Evolutionary conservation across 2,329 filamentous ascomycete genomes (phyloP), one percentile per base, ranked within the genome.

Genomic region (Fusarium temperatum): DNA sequence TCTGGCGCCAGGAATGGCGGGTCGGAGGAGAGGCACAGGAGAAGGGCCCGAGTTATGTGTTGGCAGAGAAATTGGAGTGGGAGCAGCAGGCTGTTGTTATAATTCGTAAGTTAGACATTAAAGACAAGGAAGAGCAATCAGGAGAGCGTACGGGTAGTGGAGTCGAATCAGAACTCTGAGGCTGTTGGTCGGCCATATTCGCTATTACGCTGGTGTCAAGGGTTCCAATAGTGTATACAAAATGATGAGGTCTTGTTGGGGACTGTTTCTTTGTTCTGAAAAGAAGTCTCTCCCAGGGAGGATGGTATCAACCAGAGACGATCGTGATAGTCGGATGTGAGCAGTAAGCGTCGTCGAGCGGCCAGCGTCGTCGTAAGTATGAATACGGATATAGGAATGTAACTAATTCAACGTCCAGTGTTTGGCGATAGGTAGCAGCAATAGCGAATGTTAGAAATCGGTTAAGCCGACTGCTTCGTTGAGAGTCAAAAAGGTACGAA

Each of bases 1-100:
- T 77, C 91, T 88, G 74, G 86, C 87, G 73, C 94, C 93, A 44
- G 93, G 93, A 64, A 97, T 91, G 70, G 94, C 94, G 62, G 94
- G 93, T 70, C 94, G 92, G 64, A 97, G 91, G 66, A 97, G 89
- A 69, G 94, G 94, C 60, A 92, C 93, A 59, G 93, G 91, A 55
- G 93, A 91, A 66, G 78, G 88, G 84, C 60, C 83, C 38, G 82
- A 66, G 77, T 83, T 81, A 68, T 82, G 76, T 36, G 78, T 81
- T 50, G 84, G 70, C 55, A 78, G 65, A 72, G 80, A 73, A 68
- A 76, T 72, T 77, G 79, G 71, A 73, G 76, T 74, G 28, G 72
- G 60, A 39, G 76, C 65, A 38, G 57, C 73, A 48, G 59, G 73
- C 62, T 69, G 69, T 68, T 66, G 78, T 76, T 75, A 70, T 54